phyloP scores from a whole-genome alignment of 495 filamentous ascomycete species.

The Tuber magnatum region DNA sequence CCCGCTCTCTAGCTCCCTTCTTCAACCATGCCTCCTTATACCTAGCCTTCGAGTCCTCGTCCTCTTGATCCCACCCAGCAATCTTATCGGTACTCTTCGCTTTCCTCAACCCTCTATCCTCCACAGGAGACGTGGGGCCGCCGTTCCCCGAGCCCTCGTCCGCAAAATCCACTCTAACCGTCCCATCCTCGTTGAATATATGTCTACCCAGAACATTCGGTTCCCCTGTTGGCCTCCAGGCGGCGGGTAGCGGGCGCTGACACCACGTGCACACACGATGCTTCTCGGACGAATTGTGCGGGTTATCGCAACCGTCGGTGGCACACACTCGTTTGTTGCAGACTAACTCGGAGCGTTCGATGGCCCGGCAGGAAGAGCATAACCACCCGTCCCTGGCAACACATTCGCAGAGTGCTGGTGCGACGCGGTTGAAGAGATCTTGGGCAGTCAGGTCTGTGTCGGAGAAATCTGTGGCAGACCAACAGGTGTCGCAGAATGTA shows the following conservation, averaged over 20 bases:
- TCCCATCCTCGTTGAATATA: neutral
- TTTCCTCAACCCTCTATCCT: conserved; percentile 22
- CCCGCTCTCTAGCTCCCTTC: conserved; percentile 28
- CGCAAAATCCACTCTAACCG: neutral
- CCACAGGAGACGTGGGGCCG: neutral
- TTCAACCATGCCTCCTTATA: conserved; percentile 28
- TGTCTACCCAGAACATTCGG: conserved; percentile 3
- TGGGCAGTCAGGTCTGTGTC: conserved; percentile 9
- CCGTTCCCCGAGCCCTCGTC: conserved; percentile 23
- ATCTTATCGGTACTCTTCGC: conserved; percentile 23
- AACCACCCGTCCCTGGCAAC: conserved; percentile 30
- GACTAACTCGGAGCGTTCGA: conserved; percentile 23
- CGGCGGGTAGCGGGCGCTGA: conserved; percentile 22
- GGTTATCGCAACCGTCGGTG: conserved; percentile 27
- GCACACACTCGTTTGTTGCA: conserved; percentile 25
- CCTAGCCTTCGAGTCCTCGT: conserved; percentile 16
- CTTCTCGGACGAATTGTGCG: conserved; percentile 23
- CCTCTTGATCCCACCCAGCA: conserved; percentile 31
- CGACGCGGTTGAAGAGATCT: neutral
- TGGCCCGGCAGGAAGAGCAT: conserved; percentile 19
- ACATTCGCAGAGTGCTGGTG: conserved; percentile 25
- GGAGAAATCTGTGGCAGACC: conserved; percentile 30
- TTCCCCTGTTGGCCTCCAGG: conserved; percentile 22
- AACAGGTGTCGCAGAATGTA: conserved; percentile 31
- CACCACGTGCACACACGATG: conserved; percentile 34